Evolutionary conservation across 169 alveolate species (phyloP).

Genomic region (Plasmodium vinckei): DNA sequence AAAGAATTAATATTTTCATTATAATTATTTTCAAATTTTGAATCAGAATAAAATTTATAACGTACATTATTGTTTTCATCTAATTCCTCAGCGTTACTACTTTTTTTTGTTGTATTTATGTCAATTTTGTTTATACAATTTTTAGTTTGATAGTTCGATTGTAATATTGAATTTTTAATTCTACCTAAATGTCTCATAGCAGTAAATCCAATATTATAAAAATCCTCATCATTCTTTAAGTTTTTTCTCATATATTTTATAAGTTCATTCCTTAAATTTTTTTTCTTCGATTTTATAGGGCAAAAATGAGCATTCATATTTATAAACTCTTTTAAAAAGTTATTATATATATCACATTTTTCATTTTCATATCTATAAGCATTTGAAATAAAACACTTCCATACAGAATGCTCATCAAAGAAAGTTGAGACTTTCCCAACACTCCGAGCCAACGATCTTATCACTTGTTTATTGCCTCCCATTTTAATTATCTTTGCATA

Average conservation of each 20-base stretch:
- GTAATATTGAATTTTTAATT: slow-evolving; percentile 18
- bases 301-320: slow-evolving; percentile 40
- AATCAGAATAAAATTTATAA: slow-evolving; percentile 23
- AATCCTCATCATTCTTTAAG: slow-evolving; percentile 17
- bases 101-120: not conserved
- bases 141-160: not conserved
- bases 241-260: slow-evolving; percentile 26
- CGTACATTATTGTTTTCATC: not conserved
- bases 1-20: slow-evolving; percentile 1
- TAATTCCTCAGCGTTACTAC: not conserved
- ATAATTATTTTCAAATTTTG: slow-evolving; percentile 32
- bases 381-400: slow-evolving; percentile 60
- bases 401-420: slow-evolving; percentile 37
- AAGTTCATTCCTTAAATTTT: slow-evolving; percentile 44
- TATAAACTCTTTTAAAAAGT: slow-evolving; percentile 20
- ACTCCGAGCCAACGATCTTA: slow-evolving; percentile 23
- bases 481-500: not conserved
- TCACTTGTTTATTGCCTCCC: slow-evolving; percentile 32
- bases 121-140: not conserved
- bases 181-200: slow-evolving; percentile 61
- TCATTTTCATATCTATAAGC: slow-evolving; percentile 64
- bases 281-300: slow-evolving; percentile 55
- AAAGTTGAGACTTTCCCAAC: slow-evolving; percentile 32
- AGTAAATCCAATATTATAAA: slow-evolving; percentile 50
- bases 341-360: slow-evolving; percentile 46